phyloP scores from a whole-genome alignment of 257 asterid genomes.

The Apocynum venetum region DNA sequence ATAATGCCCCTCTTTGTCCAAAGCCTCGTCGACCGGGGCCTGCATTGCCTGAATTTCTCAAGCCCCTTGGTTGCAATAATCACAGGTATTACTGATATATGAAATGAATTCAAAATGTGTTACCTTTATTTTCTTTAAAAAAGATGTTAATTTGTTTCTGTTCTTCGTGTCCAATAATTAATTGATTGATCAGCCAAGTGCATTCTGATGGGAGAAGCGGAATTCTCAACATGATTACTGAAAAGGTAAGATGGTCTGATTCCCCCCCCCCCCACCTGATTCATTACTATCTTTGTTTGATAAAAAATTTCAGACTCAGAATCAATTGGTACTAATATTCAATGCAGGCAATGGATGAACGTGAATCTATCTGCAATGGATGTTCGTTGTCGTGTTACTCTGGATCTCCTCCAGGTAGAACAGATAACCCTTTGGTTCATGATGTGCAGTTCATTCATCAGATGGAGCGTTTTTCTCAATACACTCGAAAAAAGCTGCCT shows the following conservation, averaged over 20 bases:
- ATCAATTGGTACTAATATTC: too few species aligned
- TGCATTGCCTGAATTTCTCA: constrained; percentile 42
- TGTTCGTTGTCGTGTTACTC: constrained; percentile 28
- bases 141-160: background rate
- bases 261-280: too few species aligned
- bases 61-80: constrained; percentile 30
- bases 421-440: constrained; percentile 54
- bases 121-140: too few species aligned
- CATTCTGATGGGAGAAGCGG: constrained; percentile 44
- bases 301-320: background rate
- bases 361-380: constrained; percentile 24
- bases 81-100: constrained; percentile 25
- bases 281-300: background rate
- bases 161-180: background rate
- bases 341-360: constrained; percentile 33
- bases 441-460: constrained; percentile 52
- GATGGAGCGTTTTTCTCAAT: constrained; percentile 35
- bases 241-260: constrained; percentile 32
- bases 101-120: too few species aligned
- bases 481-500: constrained; percentile 23
- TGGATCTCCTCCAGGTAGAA: constrained; percentile 54
- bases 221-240: constrained; percentile 36
- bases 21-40: constrained; percentile 56
- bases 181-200: constrained; percentile 27
- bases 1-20: constrained; percentile 48